These are phyloP conservation scores for Cymodocea nodosa DNA, from an alignment of 116 monocot species.

Conservation along the genomic window DNA sequence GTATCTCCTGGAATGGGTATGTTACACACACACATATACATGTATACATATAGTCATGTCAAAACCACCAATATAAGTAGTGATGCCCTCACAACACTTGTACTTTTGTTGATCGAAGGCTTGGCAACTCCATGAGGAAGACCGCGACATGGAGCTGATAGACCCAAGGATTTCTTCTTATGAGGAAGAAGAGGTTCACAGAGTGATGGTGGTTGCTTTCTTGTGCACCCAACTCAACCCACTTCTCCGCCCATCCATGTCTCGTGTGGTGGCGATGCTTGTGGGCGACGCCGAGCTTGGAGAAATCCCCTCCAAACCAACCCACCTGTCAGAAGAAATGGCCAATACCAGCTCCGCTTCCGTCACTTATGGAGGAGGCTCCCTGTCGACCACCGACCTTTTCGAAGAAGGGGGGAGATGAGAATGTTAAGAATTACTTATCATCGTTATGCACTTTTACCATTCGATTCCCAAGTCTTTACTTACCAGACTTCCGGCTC, in stretches of 20 bases:
- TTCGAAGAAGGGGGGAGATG: too few species aligned
- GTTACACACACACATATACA: background rate
- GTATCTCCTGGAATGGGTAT: conserved; percentile 7
- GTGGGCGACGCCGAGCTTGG: background rate
- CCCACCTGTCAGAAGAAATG: background rate
- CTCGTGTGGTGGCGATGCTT: background rate
- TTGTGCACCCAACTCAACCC: background rate
- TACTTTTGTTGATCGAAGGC: background rate
- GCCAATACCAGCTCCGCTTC: too few species aligned
- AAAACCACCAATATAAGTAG: background rate
- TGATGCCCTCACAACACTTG: background rate
- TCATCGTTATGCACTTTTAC: too few species aligned
- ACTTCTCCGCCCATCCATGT: background rate
- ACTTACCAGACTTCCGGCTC: too few species aligned
- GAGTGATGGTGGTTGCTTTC: background rate
- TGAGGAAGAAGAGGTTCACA: background rate
- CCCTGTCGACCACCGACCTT: too few species aligned
- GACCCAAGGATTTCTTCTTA: background rate
- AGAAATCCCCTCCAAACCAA: background rate
- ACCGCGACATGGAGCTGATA: background rate
- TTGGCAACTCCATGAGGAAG: background rate
- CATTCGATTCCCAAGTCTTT: too few species aligned
- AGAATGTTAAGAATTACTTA: too few species aligned
- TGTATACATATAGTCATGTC: background rate
- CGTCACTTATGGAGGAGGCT: too few species aligned